These are phyloP conservation scores for Sugiyamaella castrensis DNA, from an alignment of 1,139 yeast species.

Conservation along the genomic window DNA sequence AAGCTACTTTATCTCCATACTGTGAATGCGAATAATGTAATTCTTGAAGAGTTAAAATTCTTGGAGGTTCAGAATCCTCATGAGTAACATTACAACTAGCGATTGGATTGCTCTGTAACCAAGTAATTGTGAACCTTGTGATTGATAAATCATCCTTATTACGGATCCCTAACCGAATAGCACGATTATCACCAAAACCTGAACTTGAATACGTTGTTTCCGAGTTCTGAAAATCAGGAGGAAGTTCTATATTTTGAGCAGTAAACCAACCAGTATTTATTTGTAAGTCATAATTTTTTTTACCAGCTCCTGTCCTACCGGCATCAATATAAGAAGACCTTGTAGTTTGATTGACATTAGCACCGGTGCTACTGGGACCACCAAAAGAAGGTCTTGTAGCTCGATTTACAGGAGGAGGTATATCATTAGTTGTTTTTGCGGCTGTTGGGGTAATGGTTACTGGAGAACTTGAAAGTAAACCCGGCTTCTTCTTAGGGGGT, in stretches of 20 bases:
- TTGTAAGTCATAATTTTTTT: slow-evolving; percentile 25
- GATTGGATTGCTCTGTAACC: slow-evolving; percentile 40
- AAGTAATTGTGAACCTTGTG: slow-evolving; percentile 45
- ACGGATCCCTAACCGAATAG: slow-evolving; percentile 38
- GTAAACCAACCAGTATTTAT: slow-evolving; percentile 31
- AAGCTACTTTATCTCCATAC: slow-evolving; percentile 50
- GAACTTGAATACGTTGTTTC: slow-evolving; percentile 23
- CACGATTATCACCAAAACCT: slow-evolving; percentile 19
- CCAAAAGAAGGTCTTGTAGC: slow-evolving; percentile 30
- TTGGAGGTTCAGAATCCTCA: slow-evolving; percentile 52
- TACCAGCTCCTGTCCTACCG: too few species aligned
- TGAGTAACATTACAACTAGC: slow-evolving; percentile 37
- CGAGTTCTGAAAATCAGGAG: slow-evolving; percentile 28
- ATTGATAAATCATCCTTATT: slow-evolving; percentile 51
- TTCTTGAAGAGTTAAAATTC: slow-evolving; percentile 42
- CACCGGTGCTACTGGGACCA: slow-evolving; percentile 11
- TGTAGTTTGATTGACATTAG: slow-evolving; percentile 17
- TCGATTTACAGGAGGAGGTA: slow-evolving; percentile 30
- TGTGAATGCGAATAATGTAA: slow-evolving; percentile 34
- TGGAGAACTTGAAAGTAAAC: slow-evolving; percentile 12
- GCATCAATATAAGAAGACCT: neutral
- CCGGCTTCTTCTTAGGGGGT: slow-evolving; percentile 31
- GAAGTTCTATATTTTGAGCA: slow-evolving; percentile 24
- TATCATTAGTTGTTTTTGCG: slow-evolving; percentile 11
- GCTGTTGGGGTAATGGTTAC: neutral